These are phyloP conservation scores for Xylariaceae sp. DNA, from an alignment of 2,329 filamentous ascomycete genomes.

Conservation along the genomic window DNA sequence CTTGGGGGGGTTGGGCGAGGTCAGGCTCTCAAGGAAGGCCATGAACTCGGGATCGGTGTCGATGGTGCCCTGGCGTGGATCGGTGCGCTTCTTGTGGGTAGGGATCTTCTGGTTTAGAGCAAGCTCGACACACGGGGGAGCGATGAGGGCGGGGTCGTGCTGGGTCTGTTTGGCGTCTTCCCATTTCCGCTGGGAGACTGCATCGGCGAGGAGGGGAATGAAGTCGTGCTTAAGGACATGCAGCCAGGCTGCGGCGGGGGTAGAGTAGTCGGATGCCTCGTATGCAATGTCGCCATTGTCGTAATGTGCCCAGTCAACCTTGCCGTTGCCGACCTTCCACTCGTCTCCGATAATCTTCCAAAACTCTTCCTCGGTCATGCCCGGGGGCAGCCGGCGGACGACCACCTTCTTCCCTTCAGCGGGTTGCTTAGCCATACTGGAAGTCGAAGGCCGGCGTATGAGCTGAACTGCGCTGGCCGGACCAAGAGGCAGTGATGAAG, in stretches of 20 bases:
- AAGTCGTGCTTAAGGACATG: constrained; percentile 72
- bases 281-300: constrained; percentile 69
- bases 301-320: constrained; percentile 79
- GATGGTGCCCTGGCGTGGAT: constrained; percentile 88
- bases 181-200: constrained; percentile 68
- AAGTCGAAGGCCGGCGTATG: constrained; percentile 37
- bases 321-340: constrained; percentile 79
- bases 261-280: constrained; percentile 86
- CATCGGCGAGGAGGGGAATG: constrained; percentile 65
- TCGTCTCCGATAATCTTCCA: constrained; percentile 68
- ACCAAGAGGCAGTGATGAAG: too few relatives aligned
- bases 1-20: constrained; percentile 57
- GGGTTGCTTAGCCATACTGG: constrained; percentile 48
- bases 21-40: constrained; percentile 82
- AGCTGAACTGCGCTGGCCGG: constrained; percentile 39
- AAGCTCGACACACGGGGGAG: constrained; percentile 77
- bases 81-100: constrained; percentile 68
- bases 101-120: constrained; percentile 82
- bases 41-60: constrained; percentile 97
- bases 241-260: constrained; percentile 76
- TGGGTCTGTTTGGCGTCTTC: constrained; percentile 78
- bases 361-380: constrained; percentile 78
- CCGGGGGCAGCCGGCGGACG: constrained; percentile 80
- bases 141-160: constrained; percentile 69
- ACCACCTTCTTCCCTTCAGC: constrained; percentile 76